Conservation (phyloP, 768 basidiomycete species). For the Phylloporus sp. region DNA sequence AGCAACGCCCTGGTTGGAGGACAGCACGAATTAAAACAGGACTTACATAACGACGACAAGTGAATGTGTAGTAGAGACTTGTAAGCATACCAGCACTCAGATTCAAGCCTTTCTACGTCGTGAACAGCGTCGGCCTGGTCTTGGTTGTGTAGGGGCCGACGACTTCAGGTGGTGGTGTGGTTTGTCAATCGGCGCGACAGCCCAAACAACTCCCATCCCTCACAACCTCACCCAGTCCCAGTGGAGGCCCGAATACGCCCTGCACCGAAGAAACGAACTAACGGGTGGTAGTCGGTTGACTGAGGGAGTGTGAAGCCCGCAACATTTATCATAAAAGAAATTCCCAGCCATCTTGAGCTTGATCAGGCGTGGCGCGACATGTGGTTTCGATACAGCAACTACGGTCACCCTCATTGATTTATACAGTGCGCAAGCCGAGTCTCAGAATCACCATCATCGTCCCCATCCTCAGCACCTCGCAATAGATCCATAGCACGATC, state of each 20-base stretch:
- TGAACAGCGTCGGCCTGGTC: slow-evolving; percentile 14
- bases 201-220: slow-evolving; percentile 25
- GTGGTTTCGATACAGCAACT: neutral
- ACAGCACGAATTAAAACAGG: slow-evolving; percentile 22
- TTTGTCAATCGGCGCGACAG: slow-evolving; percentile 25
- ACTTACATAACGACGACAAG: slow-evolving; percentile 35
- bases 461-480: slow-evolving; percentile 21
- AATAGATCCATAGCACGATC: slow-evolving; percentile 21
- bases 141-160: slow-evolving; percentile 24
- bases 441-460: slow-evolving; percentile 24
- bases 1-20: slow-evolving; percentile 20
- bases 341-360: slow-evolving; percentile 20
- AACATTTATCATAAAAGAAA: slow-evolving; percentile 27
- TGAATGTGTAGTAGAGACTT: slow-evolving; percentile 22
- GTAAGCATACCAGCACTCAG: slow-evolving; percentile 32
- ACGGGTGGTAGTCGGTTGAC: slow-evolving; percentile 21
- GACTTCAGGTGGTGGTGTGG: slow-evolving; percentile 29
- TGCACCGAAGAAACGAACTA: slow-evolving; percentile 19
- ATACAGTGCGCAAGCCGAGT: slow-evolving; percentile 25
- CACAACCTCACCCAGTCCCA: slow-evolving; percentile 27
- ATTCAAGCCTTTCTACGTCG: slow-evolving; percentile 23
- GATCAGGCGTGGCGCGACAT: slow-evolving; percentile 8
- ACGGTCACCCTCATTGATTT: slow-evolving; percentile 22
- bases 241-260: slow-evolving; percentile 12
- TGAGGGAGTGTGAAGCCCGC: slow-evolving; percentile 16